Conservation (phyloP, 2,329 filamentous ascomycete species). For the Paracoccidioides lutzii region DNA sequence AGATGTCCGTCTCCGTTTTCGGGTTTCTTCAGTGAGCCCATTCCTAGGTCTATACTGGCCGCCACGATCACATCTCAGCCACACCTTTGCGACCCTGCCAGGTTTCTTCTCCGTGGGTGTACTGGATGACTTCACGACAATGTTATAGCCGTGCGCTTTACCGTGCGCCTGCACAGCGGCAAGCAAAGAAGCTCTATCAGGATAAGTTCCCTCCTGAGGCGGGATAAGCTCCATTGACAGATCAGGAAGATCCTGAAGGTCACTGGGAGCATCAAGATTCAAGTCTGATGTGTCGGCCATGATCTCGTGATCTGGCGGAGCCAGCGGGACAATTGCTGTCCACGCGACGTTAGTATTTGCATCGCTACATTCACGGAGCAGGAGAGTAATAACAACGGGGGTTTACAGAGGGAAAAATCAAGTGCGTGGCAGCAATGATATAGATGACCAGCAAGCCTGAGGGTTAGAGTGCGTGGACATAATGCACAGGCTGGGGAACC, state of each 20-base stretch:
- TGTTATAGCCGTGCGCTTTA: conserved; percentile 32
- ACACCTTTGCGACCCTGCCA: conserved; percentile 32
- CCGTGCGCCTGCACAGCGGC: conserved; percentile 30
- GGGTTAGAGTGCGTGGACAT: conserved; percentile 27
- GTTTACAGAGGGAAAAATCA: conserved; percentile 13
- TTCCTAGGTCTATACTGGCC: conserved; percentile 34
- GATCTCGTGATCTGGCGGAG: conserved; percentile 4
- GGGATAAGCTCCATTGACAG: conserved; percentile 30
- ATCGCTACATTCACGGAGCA: background rate
- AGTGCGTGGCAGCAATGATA: conserved; percentile 30
- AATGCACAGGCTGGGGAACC: conserved; percentile 10
- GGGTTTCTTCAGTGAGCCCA: conserved; percentile 33
- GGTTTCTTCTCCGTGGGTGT: conserved; percentile 34
- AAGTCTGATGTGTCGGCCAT: conserved; percentile 33
- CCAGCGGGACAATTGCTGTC: background rate
- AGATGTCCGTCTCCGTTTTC: conserved; percentile 32
- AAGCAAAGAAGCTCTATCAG: conserved; percentile 29
- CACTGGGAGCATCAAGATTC: conserved; percentile 33
- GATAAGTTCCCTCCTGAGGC: conserved; percentile 32
- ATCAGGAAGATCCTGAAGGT: conserved; percentile 34
- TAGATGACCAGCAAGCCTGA: conserved; percentile 12
- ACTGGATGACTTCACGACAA: conserved; percentile 35
- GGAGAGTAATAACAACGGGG: background rate
- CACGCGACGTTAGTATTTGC: conserved; percentile 1
- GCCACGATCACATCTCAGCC: conserved; percentile 33